Percentiles rank a stretch among this genome's conserved stretches.
Evolutionary conservation across 805 yeast species (phyloP).

Genomic region (Hanseniaspora taiwanica): DNA sequence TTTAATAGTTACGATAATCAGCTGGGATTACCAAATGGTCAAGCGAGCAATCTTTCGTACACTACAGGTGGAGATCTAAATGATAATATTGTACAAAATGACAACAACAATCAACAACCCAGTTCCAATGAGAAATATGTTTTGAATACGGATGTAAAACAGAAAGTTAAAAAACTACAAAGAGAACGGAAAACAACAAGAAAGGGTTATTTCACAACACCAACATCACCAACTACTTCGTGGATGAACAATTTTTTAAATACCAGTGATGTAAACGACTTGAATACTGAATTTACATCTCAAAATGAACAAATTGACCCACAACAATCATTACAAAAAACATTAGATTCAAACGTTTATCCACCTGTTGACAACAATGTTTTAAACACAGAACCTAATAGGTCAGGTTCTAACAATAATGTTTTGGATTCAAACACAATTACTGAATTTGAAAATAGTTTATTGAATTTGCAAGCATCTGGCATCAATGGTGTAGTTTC

Average conservation of each 20-base stretch:
- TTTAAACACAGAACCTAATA: not conserved
- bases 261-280: not conserved
- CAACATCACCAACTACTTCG: conserved; percentile 5
- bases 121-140: not conserved
- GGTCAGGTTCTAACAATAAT: not conserved
- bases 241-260: conserved; percentile 6
- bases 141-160: not conserved
- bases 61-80: no score
- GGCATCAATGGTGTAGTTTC: no score
- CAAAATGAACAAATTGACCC: no score
- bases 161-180: not conserved
- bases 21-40: no score
- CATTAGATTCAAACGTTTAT: not conserved
- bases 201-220: conserved; percentile 6
- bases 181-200: conserved; percentile 1
- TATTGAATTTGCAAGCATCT: conserved; percentile 3
- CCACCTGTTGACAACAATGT: not conserved
- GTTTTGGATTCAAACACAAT: conserved; percentile 4
- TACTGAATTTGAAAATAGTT: conserved; percentile 3
- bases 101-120: not conserved
- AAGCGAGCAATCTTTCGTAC: no score
- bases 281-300: not conserved
- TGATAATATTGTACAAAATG: not conserved
- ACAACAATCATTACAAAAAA: not conserved
- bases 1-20: no score